Evolutionary conservation across 805 yeast genomes (phyloP).

Genomic region (Zygosaccharomyces lentus): DNA sequence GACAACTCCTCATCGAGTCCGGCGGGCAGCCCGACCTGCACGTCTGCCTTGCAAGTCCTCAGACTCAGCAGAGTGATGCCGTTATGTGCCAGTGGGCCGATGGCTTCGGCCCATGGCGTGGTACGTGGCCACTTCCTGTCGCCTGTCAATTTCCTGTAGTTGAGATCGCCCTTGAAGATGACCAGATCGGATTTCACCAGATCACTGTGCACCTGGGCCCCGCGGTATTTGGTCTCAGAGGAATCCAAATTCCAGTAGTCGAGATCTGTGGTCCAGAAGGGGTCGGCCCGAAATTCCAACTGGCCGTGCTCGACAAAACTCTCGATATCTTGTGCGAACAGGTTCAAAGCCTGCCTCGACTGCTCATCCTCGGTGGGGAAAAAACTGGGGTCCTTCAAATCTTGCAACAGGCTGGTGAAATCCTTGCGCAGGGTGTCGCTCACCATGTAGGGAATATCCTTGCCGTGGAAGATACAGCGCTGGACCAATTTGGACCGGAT

Average conservation of each 20-base stretch:
- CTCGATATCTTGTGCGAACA: constrained; percentile 44
- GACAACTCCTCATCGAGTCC: constrained; percentile 71
- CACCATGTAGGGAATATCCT: constrained; percentile 94
- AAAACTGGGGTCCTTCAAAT: constrained; percentile 48
- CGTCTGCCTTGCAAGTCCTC: constrained; percentile 96
- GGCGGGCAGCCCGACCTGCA: constrained; percentile 72
- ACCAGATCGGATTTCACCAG: constrained; percentile 63
- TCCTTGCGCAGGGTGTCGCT: constrained; percentile 91
- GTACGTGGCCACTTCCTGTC: constrained; percentile 85
- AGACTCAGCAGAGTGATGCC: constrained; percentile 67
- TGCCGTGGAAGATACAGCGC: constrained; percentile 76
- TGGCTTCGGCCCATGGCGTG: constrained; percentile 66
- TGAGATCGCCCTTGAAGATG: constrained; percentile 91
- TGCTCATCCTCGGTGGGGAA: constrained; percentile 39
- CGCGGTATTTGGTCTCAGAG: constrained; percentile 46
- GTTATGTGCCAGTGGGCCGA: constrained; percentile 60
- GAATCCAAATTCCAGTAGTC: constrained; percentile 70
- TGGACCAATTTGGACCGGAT: constrained; percentile 65
- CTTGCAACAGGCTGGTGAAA: constrained; percentile 52
- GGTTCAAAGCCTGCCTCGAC: constrained; percentile 41
- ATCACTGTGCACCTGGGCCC: constrained; percentile 56
- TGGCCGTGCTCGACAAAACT: constrained; percentile 44
- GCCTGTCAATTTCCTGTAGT: constrained; percentile 89
- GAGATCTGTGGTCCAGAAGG: constrained; percentile 81
- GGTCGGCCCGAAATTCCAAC: constrained; percentile 51